Evolutionary conservation across 805 yeast genomes (phyloP).

Genomic region (Cyberlindnera sargentensis): DNA sequence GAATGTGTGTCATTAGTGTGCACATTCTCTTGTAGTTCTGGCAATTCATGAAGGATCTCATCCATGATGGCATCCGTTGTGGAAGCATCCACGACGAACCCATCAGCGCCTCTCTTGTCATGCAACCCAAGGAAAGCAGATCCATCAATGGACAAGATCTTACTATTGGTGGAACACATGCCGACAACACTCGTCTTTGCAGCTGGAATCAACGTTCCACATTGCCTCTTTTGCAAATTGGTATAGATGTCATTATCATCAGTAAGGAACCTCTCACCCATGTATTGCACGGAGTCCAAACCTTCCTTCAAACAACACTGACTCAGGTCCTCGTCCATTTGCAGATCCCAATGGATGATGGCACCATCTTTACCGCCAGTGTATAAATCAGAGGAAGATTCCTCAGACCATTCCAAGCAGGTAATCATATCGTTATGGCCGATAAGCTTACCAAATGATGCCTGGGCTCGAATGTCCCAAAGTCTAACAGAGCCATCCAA

Average conservation of each 20-base stretch:
- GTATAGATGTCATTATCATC: conserved; percentile 25
- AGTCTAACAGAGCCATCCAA: conserved; percentile 48
- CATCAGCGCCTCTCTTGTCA: conserved; percentile 22
- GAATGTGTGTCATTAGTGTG: background rate
- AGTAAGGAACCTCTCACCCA: conserved; percentile 22
- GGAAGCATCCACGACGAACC: conserved; percentile 18
- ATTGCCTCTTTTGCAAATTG: conserved; percentile 37
- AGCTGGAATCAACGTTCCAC: conserved; percentile 59
- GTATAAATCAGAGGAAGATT: conserved; percentile 42
- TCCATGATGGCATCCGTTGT: conserved; percentile 17
- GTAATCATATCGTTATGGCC: conserved; percentile 54
- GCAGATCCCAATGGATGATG: conserved; percentile 63
- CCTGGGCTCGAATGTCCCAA: conserved; percentile 68
- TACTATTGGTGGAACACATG: conserved; percentile 33
- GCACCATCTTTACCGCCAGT: conserved; percentile 62
- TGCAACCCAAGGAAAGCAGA: conserved; percentile 54
- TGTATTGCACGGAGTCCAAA: conserved; percentile 31
- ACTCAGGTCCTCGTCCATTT: conserved; percentile 23
- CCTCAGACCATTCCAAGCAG: conserved; percentile 52
- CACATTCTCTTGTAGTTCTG: conserved; percentile 1
- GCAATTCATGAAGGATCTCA: conserved; percentile 14
- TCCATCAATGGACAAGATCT: conserved; percentile 47
- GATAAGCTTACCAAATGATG: conserved; percentile 42
- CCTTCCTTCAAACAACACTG: conserved; percentile 43
- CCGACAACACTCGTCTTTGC: conserved; percentile 43